phyloP scores from a whole-genome alignment of 192 early-diverging fungal species.

The Dissophora ornata region DNA sequence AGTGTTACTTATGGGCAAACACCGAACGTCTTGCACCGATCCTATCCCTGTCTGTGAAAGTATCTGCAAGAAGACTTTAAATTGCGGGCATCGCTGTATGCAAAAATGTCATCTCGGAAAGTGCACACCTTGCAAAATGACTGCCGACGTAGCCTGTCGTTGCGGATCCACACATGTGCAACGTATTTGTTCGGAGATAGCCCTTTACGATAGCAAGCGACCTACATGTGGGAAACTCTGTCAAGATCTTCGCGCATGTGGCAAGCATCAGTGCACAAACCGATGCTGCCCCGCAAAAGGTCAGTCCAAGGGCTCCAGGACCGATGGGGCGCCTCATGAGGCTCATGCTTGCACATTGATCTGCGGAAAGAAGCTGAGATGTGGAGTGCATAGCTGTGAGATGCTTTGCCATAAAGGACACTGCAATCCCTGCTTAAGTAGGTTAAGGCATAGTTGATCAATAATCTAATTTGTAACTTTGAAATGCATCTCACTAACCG shows the following conservation, averaged over 20 bases:
- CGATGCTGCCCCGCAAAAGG: slow-evolving; percentile 72
- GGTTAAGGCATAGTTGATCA: not conserved
- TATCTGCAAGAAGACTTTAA: slow-evolving; percentile 66
- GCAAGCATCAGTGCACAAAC: slow-evolving; percentile 74
- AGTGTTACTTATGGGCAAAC: slow-evolving; percentile 25
- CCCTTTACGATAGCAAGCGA: slow-evolving; percentile 54
- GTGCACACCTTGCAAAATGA: slow-evolving; percentile 72
- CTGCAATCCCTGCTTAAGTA: slow-evolving; percentile 79
- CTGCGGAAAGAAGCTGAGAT: slow-evolving; percentile 81
- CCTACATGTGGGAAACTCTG: slow-evolving; percentile 73
- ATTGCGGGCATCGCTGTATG: slow-evolving; percentile 72
- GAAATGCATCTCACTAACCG: not conserved
- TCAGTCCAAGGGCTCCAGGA: slow-evolving; percentile 28
- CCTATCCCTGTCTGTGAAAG: slow-evolving; percentile 70
- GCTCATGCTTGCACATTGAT: slow-evolving; percentile 73
- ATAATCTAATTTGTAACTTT: not conserved
- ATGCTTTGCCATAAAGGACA: slow-evolving; percentile 81
- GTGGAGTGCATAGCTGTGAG: slow-evolving; percentile 85
- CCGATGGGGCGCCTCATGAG: slow-evolving; percentile 34
- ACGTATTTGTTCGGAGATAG: slow-evolving; percentile 56
- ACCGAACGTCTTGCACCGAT: slow-evolving; percentile 60
- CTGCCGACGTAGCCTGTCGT: slow-evolving; percentile 64
- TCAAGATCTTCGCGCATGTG: slow-evolving; percentile 67
- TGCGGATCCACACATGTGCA: slow-evolving; percentile 67
- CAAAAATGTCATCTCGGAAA: slow-evolving; percentile 70